Base-by-base conservation (phyloP, 2,329 filamentous ascomycete genomes). In the Basipetospora chlamydospora region DNA sequence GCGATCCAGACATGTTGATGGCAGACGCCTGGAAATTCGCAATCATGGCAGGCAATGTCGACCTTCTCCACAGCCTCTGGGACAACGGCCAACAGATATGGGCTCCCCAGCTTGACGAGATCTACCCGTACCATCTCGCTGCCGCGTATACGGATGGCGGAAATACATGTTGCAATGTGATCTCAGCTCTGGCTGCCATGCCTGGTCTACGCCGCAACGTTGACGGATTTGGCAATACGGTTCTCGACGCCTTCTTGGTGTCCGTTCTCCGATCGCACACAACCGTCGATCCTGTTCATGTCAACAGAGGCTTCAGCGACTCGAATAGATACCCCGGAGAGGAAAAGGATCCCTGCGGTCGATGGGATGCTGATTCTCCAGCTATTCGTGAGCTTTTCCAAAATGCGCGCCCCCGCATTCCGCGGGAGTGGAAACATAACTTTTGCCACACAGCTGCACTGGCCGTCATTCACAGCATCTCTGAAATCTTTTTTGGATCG, bases 361-460 rank as follows among this genome's bases (percentile, higher is more conserved):
- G 59, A 26, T 61, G 58, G 58, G 53, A 59, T 39, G 55, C 55
- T 1, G 56, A 61, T 34, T 58, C 59, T 1, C 44, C 49, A 4
- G 54, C 47, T 32, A 37, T 56, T 23, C 51, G 57, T 6, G 28
- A 41, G 2, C 46, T 59, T 3, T 39, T 54, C 9, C 44, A 43
- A 2, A 42, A 37, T 1, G 55, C 55, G 1, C 37, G 35, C 11
- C 15, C 43, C 3, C 39, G 32, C 2, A 51, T 58, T 16, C 59
- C 59, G 1, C 37, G 40, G 3, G 12, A 33, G 0, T 64, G 59
- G 59, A 64, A 64, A 40, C 59, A 63, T 41, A 56, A 53, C 32
- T 63, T 64, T 39, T 64, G 60, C 37, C 57, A 64, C 37, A 61
- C 57, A 5, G 58, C 58, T 1, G 45, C 49, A 5, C 57, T 59